Base-by-base conservation (phyloP, 2,329 filamentous ascomycete species). In the Sclerotinia borealis region DNA sequence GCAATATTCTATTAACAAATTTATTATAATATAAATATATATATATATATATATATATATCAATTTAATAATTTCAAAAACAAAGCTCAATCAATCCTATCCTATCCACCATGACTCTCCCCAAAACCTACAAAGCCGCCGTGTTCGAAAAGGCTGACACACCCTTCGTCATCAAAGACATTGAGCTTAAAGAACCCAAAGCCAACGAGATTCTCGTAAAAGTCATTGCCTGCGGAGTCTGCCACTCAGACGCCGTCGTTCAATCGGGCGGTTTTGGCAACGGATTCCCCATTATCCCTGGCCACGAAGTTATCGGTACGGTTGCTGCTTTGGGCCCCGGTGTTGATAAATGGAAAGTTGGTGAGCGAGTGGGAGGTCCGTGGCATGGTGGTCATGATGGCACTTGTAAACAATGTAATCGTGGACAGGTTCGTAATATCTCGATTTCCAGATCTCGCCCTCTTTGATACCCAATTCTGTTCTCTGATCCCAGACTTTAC, bases 301-400 rank as follows among this genome's bases (percentile, higher is more conserved):
- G 90, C 27, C 90, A 93, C 75, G 89, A 92, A 73, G 77, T 88
- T 39, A 82, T 92, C 61, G 89, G 89, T 13, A 82, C 84, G 15
- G 79, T 92, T 4, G 86, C 84, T 19, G 82, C 83, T 8, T 73
- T 90, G 0, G 85, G 85, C 7, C 77, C 81, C 0, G 77, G 74
- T 2, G 86, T 88, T 59, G 82, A 79, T 62, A 77, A 78, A 29
- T 86, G 87, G 78, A 79, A 83, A 63, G 77, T 83, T 1, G 88
- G 88, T 10, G 87, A 91, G 63, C 79, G 85, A 2, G 83, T 91
- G 5, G 90, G 90, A 13, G 85, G 83, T 0, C 75, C 81, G 1
- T 91, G 88, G 87, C 87, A 90, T 70, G 88, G 87, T 63, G 85
- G 83, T 71, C 72, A 79, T 69, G 85, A 88, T 70, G 75, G 76